phyloP scores from a whole-genome alignment of 75 land plant genomes.

The Picea sitchensis region DNA sequence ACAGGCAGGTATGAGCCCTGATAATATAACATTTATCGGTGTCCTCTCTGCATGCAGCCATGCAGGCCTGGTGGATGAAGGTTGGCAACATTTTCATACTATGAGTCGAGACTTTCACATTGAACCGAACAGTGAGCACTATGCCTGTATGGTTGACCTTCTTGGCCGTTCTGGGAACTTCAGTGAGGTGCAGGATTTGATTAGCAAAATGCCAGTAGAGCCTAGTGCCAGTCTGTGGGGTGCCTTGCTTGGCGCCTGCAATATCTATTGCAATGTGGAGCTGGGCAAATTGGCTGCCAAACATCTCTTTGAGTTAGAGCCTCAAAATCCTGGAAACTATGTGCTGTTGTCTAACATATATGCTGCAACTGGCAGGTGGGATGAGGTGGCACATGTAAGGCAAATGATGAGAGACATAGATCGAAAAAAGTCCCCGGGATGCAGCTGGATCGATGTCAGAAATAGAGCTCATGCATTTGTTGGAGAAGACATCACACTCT shows the following conservation, averaged over 20 bases:
- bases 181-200: conserved; percentile 42
- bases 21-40: conserved; percentile 50
- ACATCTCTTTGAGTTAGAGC: not conserved
- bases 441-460: conserved; percentile 7
- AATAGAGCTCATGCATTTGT: not conserved
- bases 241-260: conserved; percentile 2
- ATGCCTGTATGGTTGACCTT: conserved; percentile 58
- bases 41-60: conserved; percentile 59
- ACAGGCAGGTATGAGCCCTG: conserved; percentile 26
- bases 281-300: not conserved
- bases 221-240: conserved; percentile 10
- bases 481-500: not conserved
- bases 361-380: conserved; percentile 16
- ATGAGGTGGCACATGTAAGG: conserved; percentile 3
- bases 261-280: not conserved
- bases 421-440: conserved; percentile 7
- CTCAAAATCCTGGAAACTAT: not conserved
- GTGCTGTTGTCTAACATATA: conserved; percentile 9
- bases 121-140: conserved; percentile 40
- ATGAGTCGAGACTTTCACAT: conserved; percentile 35
- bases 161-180: conserved; percentile 50
- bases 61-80: conserved; percentile 27
- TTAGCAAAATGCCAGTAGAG: conserved; percentile 36
- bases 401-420: conserved; percentile 7
- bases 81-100: not conserved